A percentile compares a stretch with the other conserved stretches of the same genome.
These are phyloP conservation scores for Xylariales sp. DNA, from an alignment of 2,329 filamentous ascomycete genomes.

Conservation along the genomic window DNA sequence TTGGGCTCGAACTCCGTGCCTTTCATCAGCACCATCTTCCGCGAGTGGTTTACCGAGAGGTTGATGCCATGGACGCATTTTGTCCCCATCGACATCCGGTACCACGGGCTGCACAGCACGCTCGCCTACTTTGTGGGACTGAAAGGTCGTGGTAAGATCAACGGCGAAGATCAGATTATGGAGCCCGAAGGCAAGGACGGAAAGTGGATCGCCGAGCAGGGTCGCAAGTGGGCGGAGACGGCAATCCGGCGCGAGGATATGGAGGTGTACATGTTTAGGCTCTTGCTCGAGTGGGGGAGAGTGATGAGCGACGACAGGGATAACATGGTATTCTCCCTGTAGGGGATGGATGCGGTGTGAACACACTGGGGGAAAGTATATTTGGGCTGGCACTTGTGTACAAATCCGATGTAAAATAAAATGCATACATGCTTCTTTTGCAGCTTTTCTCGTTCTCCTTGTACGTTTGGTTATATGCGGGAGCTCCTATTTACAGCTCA, in stretches of 20 bases:
- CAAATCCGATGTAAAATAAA: too few relatives aligned
- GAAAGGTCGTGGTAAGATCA: constrained; percentile 34
- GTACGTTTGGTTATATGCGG: too few relatives aligned
- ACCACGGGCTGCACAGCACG: constrained; percentile 70
- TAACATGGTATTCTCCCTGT: constrained; percentile 32
- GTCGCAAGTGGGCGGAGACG: constrained; percentile 59
- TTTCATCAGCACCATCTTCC: constrained; percentile 68
- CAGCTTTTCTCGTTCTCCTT: too few relatives aligned
- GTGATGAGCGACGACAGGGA: constrained; percentile 59
- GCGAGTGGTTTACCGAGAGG: constrained; percentile 74
- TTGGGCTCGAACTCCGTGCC: constrained; percentile 64
- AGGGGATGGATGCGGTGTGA: too few relatives aligned
- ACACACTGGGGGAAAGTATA: too few relatives aligned
- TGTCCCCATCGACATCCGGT: constrained; percentile 69
- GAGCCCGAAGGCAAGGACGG: constrained; percentile 48
- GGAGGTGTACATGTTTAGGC: constrained; percentile 74
- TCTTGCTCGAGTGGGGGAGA: constrained; percentile 74
- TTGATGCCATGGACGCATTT: constrained; percentile 76
- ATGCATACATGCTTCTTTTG: too few relatives aligned
- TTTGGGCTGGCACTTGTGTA: too few relatives aligned
- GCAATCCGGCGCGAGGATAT: constrained; percentile 68
- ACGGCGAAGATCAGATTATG: constrained; percentile 43
- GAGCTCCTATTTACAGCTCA: too few relatives aligned
- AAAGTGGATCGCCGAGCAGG: constrained; percentile 61
- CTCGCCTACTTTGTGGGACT: constrained; percentile 69